Percentiles rank a stretch among this genome's conserved stretches.
These are phyloP conservation scores for Pistacia atlantica DNA, from an alignment of 345 rosid genomes.

Conservation along the genomic window DNA sequence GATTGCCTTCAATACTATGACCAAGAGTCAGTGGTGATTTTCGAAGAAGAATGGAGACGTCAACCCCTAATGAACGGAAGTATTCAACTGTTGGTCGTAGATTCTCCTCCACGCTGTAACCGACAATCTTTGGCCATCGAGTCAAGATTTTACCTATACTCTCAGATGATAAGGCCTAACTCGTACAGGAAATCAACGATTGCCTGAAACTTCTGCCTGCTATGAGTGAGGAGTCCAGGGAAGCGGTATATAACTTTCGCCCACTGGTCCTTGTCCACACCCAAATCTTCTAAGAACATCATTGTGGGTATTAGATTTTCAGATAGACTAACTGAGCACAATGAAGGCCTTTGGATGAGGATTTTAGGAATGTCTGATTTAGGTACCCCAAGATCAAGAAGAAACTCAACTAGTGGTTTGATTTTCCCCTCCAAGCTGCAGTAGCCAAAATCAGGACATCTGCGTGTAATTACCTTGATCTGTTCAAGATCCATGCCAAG, in stretches of 20 bases:
- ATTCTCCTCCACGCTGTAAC: constrained; percentile 22
- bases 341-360: not conserved
- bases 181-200: constrained; percentile 42
- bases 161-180: constrained; percentile 47
- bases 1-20: constrained; percentile 40
- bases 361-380: not conserved
- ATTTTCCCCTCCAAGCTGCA: constrained; percentile 6
- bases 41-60: constrained; percentile 34
- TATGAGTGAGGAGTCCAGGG: constrained; percentile 46
- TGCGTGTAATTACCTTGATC: not conserved
- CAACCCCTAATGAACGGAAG: constrained; percentile 39
- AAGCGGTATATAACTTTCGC: constrained; percentile 47
- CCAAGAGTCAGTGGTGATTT: constrained; percentile 47
- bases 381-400: not conserved
- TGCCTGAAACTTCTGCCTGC: constrained; percentile 40
- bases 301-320: not conserved
- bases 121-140: constrained; percentile 39
- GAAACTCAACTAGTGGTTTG: not conserved
- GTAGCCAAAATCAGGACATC: not conserved
- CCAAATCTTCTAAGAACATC: not conserved
- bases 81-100: constrained; percentile 42
- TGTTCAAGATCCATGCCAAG: not conserved
- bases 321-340: not conserved
- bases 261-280: constrained; percentile 38
- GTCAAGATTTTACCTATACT: constrained; percentile 45